Evolutionary conservation across 129 eudicot species (phyloP).

Genomic region (Flaveria trinervia): DNA sequence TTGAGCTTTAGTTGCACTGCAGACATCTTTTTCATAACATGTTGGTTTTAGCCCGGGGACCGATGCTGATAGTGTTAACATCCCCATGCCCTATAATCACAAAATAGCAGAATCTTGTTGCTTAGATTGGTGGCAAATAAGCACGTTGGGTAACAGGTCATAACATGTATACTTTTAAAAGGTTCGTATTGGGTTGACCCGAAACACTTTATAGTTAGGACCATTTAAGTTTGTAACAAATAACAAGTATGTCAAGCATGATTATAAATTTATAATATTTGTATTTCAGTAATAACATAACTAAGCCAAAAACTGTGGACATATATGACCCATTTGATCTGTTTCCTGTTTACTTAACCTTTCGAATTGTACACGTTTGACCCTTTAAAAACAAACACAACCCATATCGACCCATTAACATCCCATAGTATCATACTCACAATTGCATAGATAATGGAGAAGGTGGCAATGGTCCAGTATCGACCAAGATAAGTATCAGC

Average conservation of each 20-base stretch:
- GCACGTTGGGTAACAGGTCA: background rate
- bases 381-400: conserved; percentile 6
- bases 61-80: conserved; percentile 31
- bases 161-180: background rate
- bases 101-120: background rate
- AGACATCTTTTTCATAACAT: conserved; percentile 42
- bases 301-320: no score
- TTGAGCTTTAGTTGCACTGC: conserved; percentile 51
- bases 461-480: conserved; percentile 68
- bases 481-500: conserved; percentile 81
- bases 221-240: background rate
- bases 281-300: no score
- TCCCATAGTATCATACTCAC: conserved; percentile 31
- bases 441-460: conserved; percentile 60
- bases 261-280: background rate
- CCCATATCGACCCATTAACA: background rate
- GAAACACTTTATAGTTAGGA: background rate
- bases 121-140: background rate
- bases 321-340: no score
- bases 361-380: background rate
- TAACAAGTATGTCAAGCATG: background rate
- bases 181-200: background rate
- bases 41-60: conserved; percentile 61
- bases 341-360: no score
- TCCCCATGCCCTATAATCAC: conserved; percentile 18